Evolutionary conservation across 768 basidiomycete species (phyloP).

Genomic region (Phanerochaete sordida): DNA sequence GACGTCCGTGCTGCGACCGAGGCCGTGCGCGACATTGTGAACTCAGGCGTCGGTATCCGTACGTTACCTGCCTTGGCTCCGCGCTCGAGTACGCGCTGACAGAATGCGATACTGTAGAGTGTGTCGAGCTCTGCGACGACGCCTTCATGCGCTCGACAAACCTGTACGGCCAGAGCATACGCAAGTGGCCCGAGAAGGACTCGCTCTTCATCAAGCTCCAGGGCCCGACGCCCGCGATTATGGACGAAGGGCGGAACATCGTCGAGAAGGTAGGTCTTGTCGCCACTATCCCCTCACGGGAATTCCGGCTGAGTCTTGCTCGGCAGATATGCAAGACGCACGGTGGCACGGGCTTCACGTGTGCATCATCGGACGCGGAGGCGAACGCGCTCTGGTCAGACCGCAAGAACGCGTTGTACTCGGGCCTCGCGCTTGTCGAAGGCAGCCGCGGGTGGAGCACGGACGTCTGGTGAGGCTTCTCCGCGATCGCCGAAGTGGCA

Average conservation of each 20-base stretch:
- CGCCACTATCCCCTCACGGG: no score
- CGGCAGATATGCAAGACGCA: conserved; percentile 57
- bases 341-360: conserved; percentile 63
- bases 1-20: conserved; percentile 72
- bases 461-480: conserved; percentile 68
- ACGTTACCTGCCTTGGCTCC: neutral
- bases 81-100: conserved; percentile 40
- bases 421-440: conserved; percentile 60
- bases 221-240: conserved; percentile 50
- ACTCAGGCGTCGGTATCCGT: conserved; percentile 20
- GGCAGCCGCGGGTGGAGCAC: conserved; percentile 78
- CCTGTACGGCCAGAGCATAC: conserved; percentile 11
- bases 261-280: neutral
- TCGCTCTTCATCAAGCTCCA: conserved; percentile 92
- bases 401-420: conserved; percentile 80
- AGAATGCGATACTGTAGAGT: conserved; percentile 46
- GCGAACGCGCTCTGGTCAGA: conserved; percentile 80
- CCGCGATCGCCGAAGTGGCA: neutral
- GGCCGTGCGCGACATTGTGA: conserved; percentile 78
- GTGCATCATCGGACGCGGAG: conserved; percentile 72
- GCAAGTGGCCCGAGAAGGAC: conserved; percentile 65
- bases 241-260: conserved; percentile 40
- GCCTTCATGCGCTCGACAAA: conserved; percentile 16
- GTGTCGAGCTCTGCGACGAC: conserved; percentile 78
- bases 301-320: neutral